Base-by-base conservation (phyloP, 352 stramenopile genomes). In the Phytophthora europaea region DNA sequence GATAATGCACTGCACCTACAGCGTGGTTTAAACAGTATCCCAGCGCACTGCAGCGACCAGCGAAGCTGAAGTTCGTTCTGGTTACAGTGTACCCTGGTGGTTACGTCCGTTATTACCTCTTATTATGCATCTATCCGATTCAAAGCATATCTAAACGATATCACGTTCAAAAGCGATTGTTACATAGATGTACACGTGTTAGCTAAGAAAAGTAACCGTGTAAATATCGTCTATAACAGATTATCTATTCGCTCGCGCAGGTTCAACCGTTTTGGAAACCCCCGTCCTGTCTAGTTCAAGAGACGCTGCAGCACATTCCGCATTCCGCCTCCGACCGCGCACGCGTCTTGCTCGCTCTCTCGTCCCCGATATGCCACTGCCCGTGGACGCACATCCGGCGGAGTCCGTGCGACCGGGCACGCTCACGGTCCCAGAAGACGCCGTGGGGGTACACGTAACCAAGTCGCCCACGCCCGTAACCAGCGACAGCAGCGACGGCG, bases 401-500 rank as follows among this genome's bases (percentile, higher is more conserved):
- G 65, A 71, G 26, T 61, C 61, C 22, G 57, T 80, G 62, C 73
- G 68, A 51, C 73, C 60, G 9, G 62, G 72, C 20, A 38, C 59
- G 12, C 61, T 66, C 67, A 79, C 72, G 33, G 61, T 67, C 50
- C 67, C 72, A 3, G 61, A 67, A 50, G 61, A 47, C 33, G 34
- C 22, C 22, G 53, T 18, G 9, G 62, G 47, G 54, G 55, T 69
- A 40, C 66, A 59, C 36, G 65, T 80, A 48, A 68, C 69, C 57
- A 79, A 79, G 53, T 65, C 67, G 58, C 67, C 65, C 38, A 70
- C 71, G 26, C 58, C 67, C 34, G 63, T 76, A 47, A 72, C 63
- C 45, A 73, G 64, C 52, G 64, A 73, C 45, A 76, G 70, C 70
- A 78, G 66, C 70, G 70, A 74, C 70, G 58, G 53, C 53, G 65